Evolutionary conservation across 495 filamentous ascomycete species (phyloP).

Genomic region (Annulohypoxylon bovei): DNA sequence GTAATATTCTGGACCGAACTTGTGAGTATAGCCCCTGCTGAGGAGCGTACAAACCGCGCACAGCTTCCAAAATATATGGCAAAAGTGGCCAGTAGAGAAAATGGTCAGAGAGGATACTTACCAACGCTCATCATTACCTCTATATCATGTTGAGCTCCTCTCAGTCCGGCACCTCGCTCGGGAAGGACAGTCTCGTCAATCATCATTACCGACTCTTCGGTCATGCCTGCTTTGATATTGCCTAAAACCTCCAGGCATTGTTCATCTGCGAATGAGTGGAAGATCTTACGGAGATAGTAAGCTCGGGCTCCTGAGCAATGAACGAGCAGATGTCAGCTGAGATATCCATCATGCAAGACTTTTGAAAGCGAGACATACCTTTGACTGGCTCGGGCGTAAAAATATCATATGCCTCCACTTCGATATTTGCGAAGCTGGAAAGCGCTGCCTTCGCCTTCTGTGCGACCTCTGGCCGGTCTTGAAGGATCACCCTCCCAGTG

Average conservation of each 20-base stretch:
- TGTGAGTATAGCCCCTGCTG: no score
- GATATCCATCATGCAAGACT: not conserved
- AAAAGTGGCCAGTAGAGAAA: no score
- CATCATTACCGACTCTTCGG: slow-evolving; percentile 49
- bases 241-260: slow-evolving; percentile 50
- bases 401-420: slow-evolving; percentile 43
- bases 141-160: slow-evolving; percentile 54
- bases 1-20: no score
- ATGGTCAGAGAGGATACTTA: not conserved
- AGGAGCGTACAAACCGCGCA: no score
- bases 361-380: slow-evolving; percentile 31
- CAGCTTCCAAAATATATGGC: no score
- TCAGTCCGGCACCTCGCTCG: slow-evolving; percentile 38
- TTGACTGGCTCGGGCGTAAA: slow-evolving; percentile 35
- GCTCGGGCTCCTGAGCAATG: slow-evolving; percentile 47
- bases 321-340: not conserved
- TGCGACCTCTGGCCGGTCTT: slow-evolving; percentile 55
- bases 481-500: slow-evolving; percentile 55
- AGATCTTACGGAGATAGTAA: slow-evolving; percentile 58
- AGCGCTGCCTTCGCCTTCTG: slow-evolving; percentile 24
- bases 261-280: slow-evolving; percentile 57
- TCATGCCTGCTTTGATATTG: slow-evolving; percentile 48
- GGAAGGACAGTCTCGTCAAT: slow-evolving; percentile 58
- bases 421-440: slow-evolving; percentile 24
- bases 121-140: not conserved